A percentile compares a stretch with the other conserved stretches of the same genome.
These are phyloP conservation scores for Calonectria pauciramosa DNA, from an alignment of 2,329 filamentous ascomycete species.

Conservation along the genomic window DNA sequence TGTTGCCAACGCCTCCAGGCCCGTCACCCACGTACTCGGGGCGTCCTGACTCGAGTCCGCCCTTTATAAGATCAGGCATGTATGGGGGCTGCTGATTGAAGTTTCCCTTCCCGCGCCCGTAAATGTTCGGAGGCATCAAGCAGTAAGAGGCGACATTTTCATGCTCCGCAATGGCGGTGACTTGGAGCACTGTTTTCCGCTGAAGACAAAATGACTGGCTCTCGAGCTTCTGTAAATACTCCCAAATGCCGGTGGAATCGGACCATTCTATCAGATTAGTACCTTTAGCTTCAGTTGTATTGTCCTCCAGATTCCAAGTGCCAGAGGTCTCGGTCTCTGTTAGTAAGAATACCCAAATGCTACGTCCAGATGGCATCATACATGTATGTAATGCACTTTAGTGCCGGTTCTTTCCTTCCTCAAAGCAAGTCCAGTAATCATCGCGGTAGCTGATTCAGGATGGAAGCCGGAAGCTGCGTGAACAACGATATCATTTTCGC, in stretches of 20 bases:
- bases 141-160: slow-evolving; percentile 15
- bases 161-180: not conserved
- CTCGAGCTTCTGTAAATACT: not conserved
- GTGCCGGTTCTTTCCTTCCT: not conserved
- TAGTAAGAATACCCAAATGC: not conserved
- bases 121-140: slow-evolving; percentile 19
- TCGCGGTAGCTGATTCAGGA: slow-evolving; percentile 3
- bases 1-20: not conserved
- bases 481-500: slow-evolving; percentile 20
- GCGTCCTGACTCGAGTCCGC: not conserved
- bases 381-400: slow-evolving; percentile 24
- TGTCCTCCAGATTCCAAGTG: slow-evolving; percentile 20
- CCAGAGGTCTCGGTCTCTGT: slow-evolving; percentile 18
- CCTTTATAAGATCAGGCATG: not conserved
- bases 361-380: not conserved
- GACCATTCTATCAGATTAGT: not conserved
- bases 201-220: not conserved
- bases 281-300: not conserved
- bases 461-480: slow-evolving; percentile 26
- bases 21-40: not conserved
- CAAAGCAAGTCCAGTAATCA: slow-evolving; percentile 7
- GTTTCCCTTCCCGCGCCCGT: slow-evolving; percentile 1
- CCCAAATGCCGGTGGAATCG: not conserved
- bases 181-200: slow-evolving; percentile 14
- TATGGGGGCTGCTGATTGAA: slow-evolving; percentile 13